phyloP scores from a whole-genome alignment of 2,329 filamentous ascomycete genomes.

The Cryphonectria radicalis region DNA sequence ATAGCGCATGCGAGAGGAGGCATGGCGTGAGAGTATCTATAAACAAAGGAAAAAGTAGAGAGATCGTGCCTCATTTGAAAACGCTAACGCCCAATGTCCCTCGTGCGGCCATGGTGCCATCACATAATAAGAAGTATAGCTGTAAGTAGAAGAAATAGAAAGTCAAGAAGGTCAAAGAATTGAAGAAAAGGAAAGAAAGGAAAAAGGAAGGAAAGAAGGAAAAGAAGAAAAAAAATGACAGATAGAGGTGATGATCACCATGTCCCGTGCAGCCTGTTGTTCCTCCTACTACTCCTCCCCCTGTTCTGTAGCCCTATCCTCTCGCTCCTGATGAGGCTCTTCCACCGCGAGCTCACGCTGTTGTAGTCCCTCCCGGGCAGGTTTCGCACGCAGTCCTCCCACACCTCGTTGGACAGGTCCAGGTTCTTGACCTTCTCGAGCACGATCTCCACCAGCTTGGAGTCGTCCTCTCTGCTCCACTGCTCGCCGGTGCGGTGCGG shows the following conservation, averaged over 20 bases:
- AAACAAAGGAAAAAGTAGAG: slow-evolving; percentile 8
- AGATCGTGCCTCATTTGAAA: slow-evolving; percentile 17
- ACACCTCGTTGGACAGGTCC: slow-evolving; percentile 62
- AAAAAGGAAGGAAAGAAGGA: not conserved
- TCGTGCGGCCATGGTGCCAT: not conserved
- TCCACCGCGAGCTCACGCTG: slow-evolving; percentile 64
- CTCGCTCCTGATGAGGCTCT: slow-evolving; percentile 62
- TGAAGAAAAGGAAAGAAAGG: not conserved
- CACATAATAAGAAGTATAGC: not conserved
- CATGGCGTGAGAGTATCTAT: slow-evolving; percentile 18
- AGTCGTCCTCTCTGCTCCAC: slow-evolving; percentile 68
- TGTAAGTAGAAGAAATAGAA: slow-evolving; percentile 13
- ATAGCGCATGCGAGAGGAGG: slow-evolving; percentile 3
- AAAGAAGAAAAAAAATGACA: slow-evolving; percentile 10
- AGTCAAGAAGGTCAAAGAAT: not conserved
- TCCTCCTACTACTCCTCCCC: slow-evolving; percentile 45
- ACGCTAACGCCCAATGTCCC: slow-evolving; percentile 6
- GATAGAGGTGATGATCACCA: slow-evolving; percentile 50
- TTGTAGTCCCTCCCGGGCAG: slow-evolving; percentile 61
- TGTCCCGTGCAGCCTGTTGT: slow-evolving; percentile 54
- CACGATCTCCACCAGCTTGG: slow-evolving; percentile 68
- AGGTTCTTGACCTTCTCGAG: slow-evolving; percentile 63
- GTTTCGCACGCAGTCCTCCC: slow-evolving; percentile 69
- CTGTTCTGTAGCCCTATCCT: slow-evolving; percentile 61
- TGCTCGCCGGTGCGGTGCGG: slow-evolving; percentile 45